Evolutionary conservation across 2,329 filamentous ascomycete species (phyloP), one percentile per base, ranked within the genome.

Genomic region (Botrytis hyacinthi): DNA sequence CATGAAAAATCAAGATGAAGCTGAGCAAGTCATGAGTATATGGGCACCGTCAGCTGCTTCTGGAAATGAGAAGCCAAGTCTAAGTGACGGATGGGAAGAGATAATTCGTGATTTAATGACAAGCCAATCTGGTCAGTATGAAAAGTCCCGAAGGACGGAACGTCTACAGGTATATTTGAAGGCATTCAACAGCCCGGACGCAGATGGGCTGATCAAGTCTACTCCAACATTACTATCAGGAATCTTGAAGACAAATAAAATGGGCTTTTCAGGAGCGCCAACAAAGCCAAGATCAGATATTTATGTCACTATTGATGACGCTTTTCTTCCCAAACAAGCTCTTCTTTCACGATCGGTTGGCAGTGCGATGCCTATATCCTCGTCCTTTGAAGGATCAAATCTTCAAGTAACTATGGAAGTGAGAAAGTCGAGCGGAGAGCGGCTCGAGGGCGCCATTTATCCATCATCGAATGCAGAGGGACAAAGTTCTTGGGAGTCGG

Each of bases 191-290:
- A 88, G 92, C 78, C 86, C 89, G 1, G 94, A 98, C 78, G 90
- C 94, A 1, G 94, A 97, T 76, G 85, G 84, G 0, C 87, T 99
- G 59, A 92, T 98, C 80, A 93, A 92, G 79, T 90, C 92, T 66
- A 97, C 94, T 4, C 96, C 96, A 0, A 98, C 95, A 0, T 84
- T 97, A 22, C 88, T 99, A 22, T 92, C 97, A 69, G 91, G 92
- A 70, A 89, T 98, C 74, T 87, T 87, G 73, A 92, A 92, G 81
- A 97, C 95, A 0, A 92, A 87, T 78, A 96, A 96, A 81, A 95
- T 98, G 82, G 96, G 95, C 2, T 98, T 99, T 81, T 93, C 95
- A 5, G 95, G 95, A 20, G 95, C 95, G 2, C 95, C 96, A 0
- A 94, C 92, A 0, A 95, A 94, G 80, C 87, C 92, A 26, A 88